A percentile compares a stretch with the other conserved stretches of the same genome.
These are phyloP conservation scores for Suillus paluster DNA, from an alignment of 768 basidiomycete genomes.

Conservation along the genomic window DNA sequence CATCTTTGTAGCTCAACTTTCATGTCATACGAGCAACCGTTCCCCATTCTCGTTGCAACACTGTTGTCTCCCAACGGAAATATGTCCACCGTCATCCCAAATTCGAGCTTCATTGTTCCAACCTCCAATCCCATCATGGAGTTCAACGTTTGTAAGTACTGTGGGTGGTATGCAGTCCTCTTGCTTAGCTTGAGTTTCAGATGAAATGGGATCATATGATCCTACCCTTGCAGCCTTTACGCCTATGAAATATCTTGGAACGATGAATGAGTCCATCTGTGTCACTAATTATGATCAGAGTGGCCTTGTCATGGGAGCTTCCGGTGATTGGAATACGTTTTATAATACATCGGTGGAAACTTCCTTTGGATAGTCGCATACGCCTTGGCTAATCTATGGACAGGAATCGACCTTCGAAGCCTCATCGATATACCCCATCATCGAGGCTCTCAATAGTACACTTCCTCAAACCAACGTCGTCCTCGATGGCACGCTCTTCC, in stretches of 20 bases:
- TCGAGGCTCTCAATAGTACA: constrained; percentile 11
- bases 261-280: constrained; percentile 16
- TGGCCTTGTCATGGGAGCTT: constrained; percentile 34
- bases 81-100: constrained; percentile 14
- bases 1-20: constrained; percentile 28
- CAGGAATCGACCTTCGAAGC: constrained; percentile 7
- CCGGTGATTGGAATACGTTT: constrained; percentile 9
- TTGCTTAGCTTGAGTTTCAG: constrained; percentile 2
- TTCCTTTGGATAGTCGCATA: background rate
- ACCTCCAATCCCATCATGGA: constrained; percentile 31
- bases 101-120: constrained; percentile 20
- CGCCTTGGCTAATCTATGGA: background rate
- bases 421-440: constrained; percentile 6
- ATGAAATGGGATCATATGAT: constrained; percentile 35
- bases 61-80: constrained; percentile 25
- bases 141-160: constrained; percentile 21
- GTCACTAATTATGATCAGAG: constrained; percentile 23
- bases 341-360: constrained; percentile 11
- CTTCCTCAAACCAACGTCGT: constrained; percentile 13
- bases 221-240: constrained; percentile 43
- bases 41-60: constrained; percentile 37
- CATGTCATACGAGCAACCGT: constrained; percentile 33
- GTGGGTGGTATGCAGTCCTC: too few relatives aligned
- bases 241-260: constrained; percentile 35
- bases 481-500: constrained; percentile 25